Percentiles rank a stretch among this genome's conserved stretches.
Evolutionary conservation across 352 stramenopile species (phyloP).

Genomic region (Phytopythium vexans): DNA sequence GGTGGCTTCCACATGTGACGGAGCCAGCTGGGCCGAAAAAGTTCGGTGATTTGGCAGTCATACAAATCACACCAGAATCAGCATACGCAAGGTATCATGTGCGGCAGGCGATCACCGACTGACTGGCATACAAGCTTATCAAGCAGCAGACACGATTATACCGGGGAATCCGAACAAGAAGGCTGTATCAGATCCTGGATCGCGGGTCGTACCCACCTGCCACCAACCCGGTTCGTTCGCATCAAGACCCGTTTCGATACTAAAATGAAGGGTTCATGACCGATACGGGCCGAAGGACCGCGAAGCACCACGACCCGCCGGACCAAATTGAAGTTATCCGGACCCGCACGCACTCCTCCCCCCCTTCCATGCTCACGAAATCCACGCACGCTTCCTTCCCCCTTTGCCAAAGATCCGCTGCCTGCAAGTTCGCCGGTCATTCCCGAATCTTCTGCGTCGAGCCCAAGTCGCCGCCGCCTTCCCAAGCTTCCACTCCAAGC

Average conservation of each 20-base stretch:
- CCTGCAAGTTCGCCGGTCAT: not conserved
- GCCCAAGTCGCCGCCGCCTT: not conserved
- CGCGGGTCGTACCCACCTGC: no score
- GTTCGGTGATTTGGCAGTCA: not conserved
- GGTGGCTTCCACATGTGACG: not conserved
- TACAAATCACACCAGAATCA: not conserved
- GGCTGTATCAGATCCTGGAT: no score
- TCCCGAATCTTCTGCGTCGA: conserved; percentile 1
- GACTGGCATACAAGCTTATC: not conserved
- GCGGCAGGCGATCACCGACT: not conserved
- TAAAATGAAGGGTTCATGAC: no score
- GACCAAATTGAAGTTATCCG: conserved; percentile 4
- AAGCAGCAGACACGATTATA: not conserved
- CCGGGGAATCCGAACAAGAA: no score
- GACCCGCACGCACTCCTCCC: not conserved
- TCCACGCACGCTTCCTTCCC: no score
- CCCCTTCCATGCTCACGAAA: not conserved
- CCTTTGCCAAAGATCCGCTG: not conserved
- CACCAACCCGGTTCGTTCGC: no score
- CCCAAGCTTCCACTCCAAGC: not conserved
- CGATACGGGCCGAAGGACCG: no score
- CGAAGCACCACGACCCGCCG: no score
- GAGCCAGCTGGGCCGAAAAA: not conserved
- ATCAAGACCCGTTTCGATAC: no score
- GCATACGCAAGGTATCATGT: not conserved